These are phyloP conservation scores for Linnemannia hyalina DNA, from an alignment of 192 early-diverging fungal species.

Conservation along the genomic window DNA sequence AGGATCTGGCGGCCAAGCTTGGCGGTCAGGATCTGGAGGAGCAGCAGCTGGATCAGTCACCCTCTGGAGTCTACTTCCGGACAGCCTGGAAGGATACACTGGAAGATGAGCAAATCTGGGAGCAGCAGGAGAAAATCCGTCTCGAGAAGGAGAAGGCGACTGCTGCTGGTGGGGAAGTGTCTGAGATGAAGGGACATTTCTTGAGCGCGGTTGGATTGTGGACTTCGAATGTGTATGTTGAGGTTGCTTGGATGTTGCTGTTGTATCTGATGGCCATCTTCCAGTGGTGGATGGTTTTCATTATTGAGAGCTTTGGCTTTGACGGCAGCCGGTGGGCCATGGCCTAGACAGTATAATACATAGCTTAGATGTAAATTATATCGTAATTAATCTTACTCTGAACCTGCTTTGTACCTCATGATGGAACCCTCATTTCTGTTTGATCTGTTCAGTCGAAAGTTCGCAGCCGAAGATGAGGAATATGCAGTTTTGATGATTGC, in stretches of 20 bases:
- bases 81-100: conserved; percentile 49
- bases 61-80: conserved; percentile 31
- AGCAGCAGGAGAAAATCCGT: conserved; percentile 31
- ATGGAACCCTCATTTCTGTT: too few relatives aligned
- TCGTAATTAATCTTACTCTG: too few relatives aligned
- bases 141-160: not conserved
- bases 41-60: not conserved
- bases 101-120: conserved; percentile 51
- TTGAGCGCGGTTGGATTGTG: conserved; percentile 38
- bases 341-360: conserved; percentile 19
- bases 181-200: conserved; percentile 19
- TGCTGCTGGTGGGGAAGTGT: not conserved
- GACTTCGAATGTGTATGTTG: conserved; percentile 50
- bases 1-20: not conserved
- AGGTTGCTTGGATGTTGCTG: conserved; percentile 46
- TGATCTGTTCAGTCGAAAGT: too few relatives aligned
- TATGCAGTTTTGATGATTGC: too few relatives aligned
- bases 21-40: not conserved
- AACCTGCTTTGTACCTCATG: too few relatives aligned
- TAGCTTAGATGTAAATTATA: not conserved
- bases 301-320: conserved; percentile 45
- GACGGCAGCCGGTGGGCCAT: conserved; percentile 54
- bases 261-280: conserved; percentile 44
- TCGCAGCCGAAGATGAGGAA: too few relatives aligned
- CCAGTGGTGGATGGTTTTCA: conserved; percentile 51